Evolutionary conservation across 164 flowering plant genomes (phyloP).

Genomic region (Kingdonia uniflora): DNA sequence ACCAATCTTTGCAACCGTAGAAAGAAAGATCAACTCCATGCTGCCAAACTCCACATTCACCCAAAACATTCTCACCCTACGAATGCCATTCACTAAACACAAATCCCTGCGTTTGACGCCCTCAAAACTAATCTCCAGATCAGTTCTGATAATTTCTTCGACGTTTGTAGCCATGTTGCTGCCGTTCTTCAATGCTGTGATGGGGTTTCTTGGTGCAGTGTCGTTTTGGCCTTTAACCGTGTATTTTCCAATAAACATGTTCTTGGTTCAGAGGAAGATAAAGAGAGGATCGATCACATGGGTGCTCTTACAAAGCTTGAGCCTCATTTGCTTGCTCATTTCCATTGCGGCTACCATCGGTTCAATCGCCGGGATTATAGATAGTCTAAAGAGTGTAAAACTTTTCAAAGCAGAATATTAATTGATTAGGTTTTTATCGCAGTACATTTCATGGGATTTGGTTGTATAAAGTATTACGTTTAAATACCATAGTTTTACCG

Average conservation of each 20-base stretch:
- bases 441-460: too few relatives aligned
- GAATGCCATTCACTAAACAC: constrained; percentile 4
- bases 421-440: background rate
- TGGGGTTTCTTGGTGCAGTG: constrained; percentile 26
- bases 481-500: too few relatives aligned
- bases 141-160: constrained; percentile 20
- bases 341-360: constrained; percentile 9
- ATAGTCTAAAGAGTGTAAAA: constrained; percentile 8
- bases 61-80: constrained; percentile 7
- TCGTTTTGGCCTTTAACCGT: constrained; percentile 34
- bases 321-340: constrained; percentile 10
- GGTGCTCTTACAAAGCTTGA: constrained; percentile 17
- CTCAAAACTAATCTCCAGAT: constrained; percentile 18
- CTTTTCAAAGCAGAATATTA: background rate
- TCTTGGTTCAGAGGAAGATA: constrained; percentile 23
- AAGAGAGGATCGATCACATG: constrained; percentile 19
- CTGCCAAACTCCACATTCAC: constrained; percentile 13
- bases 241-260: constrained; percentile 29
- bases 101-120: constrained; percentile 12
- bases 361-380: constrained; percentile 14
- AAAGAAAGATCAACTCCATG: constrained; percentile 12
- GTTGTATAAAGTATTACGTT: too few relatives aligned
- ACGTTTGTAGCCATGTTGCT: constrained; percentile 28
- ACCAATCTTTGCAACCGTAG: constrained; percentile 15
- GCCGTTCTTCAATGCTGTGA: constrained; percentile 38